Conservation (phyloP, 1,284 basidiomycete species). For the Ceratobasidium sp. region DNA sequence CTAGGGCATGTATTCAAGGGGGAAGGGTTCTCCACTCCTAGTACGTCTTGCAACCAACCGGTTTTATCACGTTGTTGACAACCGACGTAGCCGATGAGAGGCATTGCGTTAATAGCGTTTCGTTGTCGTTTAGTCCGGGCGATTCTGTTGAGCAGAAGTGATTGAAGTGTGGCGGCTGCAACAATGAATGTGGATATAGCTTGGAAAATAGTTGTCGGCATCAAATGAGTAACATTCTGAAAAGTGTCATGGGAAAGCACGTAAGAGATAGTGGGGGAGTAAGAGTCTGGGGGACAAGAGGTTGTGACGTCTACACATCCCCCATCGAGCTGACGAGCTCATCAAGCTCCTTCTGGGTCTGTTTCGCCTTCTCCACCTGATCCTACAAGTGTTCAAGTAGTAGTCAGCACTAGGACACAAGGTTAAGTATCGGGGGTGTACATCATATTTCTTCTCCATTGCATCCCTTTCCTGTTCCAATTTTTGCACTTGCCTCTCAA, state of each 20-base stretch:
- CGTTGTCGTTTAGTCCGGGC: constrained; percentile 78
- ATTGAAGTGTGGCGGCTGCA: not conserved
- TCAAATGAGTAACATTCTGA: constrained; percentile 1
- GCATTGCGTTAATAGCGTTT: constrained; percentile 92
- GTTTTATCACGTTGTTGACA: constrained; percentile 32
- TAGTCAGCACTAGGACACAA: not conserved
- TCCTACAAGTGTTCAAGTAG: not conserved
- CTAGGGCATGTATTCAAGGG: constrained; percentile 90
- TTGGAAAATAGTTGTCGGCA: not conserved
- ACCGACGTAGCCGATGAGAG: constrained; percentile 73
- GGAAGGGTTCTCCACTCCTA: constrained; percentile 64
- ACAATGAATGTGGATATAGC: not conserved
- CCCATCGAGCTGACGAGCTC: constrained; percentile 88
- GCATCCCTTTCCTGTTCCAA: constrained; percentile 91
- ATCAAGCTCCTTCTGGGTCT: constrained; percentile 86
- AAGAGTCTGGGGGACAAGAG: not conserved
- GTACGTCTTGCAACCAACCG: constrained; percentile 58
- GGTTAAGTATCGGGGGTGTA: constrained; percentile 55
- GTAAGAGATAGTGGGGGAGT: not conserved
- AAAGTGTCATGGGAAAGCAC: no score
- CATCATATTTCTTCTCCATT: constrained; percentile 97
- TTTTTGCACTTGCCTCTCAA: constrained; percentile 90
- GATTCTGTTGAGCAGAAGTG: constrained; percentile 48
- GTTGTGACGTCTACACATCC: constrained; percentile 66
- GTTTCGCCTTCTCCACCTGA: constrained; percentile 40